phyloP scores from a whole-genome alignment of 73 alveolate genomes.

The Paraurostyla sp. region DNA sequence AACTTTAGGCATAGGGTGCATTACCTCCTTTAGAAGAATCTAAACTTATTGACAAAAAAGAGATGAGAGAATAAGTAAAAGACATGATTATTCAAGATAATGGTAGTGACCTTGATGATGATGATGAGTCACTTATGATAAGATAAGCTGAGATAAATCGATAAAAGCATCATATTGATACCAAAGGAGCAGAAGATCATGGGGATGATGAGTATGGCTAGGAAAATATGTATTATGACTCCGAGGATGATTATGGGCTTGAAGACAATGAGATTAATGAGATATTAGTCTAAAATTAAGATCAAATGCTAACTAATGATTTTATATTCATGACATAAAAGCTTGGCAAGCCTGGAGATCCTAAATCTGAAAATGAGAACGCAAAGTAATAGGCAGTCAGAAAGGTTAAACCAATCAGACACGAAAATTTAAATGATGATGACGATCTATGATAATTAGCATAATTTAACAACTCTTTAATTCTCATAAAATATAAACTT shows the following conservation, averaged over 20 bases:
- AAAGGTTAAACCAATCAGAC: too few relatives aligned
- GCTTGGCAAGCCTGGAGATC: too few relatives aligned
- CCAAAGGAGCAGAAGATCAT: neutral
- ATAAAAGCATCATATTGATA: neutral
- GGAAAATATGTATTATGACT: neutral
- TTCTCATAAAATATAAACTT: neutral
- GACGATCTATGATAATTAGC: neutral
- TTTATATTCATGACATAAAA: constrained; percentile 4
- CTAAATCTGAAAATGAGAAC: too few relatives aligned
- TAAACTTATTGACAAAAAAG: constrained; percentile 34
- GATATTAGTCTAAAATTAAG: neutral
- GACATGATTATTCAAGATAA: constrained; percentile 37
- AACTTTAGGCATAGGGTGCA: constrained; percentile 30
- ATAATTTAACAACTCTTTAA: neutral
- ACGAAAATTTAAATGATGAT: neutral
- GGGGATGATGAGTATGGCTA: neutral
- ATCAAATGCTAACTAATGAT: neutral
- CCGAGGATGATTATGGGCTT: neutral
- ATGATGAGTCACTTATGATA: neutral
- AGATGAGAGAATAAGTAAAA: constrained; percentile 5
- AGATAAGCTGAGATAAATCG: constrained; percentile 19
- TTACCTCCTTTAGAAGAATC: constrained; percentile 52
- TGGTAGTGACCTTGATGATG: too few relatives aligned
- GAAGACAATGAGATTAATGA: neutral
- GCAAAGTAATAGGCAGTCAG: too few relatives aligned